Percentiles rank a stretch among this genome's conserved stretches.
Evolutionary conservation across 2,329 filamentous ascomycete genomes (phyloP).

Genomic region (Grosmannia huntii): DNA sequence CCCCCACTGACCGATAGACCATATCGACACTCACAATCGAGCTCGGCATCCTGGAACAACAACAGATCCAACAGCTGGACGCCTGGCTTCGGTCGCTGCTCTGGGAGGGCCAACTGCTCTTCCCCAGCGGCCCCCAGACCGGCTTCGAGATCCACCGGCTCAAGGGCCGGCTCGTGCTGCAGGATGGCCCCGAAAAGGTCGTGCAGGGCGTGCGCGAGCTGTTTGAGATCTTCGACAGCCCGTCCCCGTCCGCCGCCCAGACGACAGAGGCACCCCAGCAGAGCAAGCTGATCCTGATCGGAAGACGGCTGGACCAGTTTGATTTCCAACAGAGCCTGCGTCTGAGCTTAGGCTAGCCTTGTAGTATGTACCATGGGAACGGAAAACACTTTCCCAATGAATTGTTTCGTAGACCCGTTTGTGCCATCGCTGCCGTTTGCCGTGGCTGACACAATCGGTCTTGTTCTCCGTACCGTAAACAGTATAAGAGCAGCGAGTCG

Average conservation of each 20-base stretch:
- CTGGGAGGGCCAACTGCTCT: conserved; percentile 62
- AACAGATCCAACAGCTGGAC: conserved; percentile 55
- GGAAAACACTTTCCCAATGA: too few species aligned
- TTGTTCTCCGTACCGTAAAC: too few species aligned
- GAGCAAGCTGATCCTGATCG: conserved; percentile 53
- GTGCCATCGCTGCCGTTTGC: too few species aligned
- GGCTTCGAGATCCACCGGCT: conserved; percentile 73
- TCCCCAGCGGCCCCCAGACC: conserved; percentile 12
- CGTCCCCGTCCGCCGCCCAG: conserved; percentile 10
- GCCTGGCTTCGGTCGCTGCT: conserved; percentile 70
- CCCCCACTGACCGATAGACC: conserved; percentile 36
- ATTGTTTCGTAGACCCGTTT: too few species aligned
- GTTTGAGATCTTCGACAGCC: conserved; percentile 62
- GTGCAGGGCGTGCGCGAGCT: conserved; percentile 87
- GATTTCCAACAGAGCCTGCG: conserved; percentile 34
- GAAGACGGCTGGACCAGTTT: conserved; percentile 37
- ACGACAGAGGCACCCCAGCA: conserved; percentile 15
- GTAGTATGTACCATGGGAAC: too few species aligned
- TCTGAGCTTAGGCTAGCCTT: not conserved
- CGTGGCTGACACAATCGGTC: too few species aligned
- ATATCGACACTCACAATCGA: conserved; percentile 73
- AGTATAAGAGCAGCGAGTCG: too few species aligned
- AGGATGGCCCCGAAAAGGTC: conserved; percentile 55
- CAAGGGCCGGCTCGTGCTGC: conserved; percentile 64
- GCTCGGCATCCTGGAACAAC: conserved; percentile 44